These are phyloP conservation scores for Pyrus communis DNA, from an alignment of 306 rosid species.

Conservation along the genomic window DNA sequence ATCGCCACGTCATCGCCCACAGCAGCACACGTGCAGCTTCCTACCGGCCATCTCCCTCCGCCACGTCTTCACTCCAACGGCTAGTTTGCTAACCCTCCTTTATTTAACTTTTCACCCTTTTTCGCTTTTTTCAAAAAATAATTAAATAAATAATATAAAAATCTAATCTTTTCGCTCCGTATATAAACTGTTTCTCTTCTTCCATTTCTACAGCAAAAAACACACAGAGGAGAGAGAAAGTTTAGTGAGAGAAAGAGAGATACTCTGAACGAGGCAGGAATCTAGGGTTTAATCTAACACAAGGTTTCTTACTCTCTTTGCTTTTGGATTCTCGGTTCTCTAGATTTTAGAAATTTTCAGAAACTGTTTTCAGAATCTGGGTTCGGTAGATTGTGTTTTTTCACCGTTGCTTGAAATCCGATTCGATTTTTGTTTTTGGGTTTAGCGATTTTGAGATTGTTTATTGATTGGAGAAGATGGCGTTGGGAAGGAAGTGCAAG, in stretches of 20 bases:
- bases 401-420: not conserved
- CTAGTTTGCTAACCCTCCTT: conserved; percentile 35
- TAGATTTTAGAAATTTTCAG: not conserved
- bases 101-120: not conserved
- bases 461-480: conserved; percentile 16
- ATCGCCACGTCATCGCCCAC: conserved; percentile 56
- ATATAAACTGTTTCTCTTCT: not conserved
- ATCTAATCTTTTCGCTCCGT: not conserved
- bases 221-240: not conserved
- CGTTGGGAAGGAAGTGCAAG: conserved; percentile 34
- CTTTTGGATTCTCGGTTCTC: not conserved
- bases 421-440: not conserved
- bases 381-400: not conserved
- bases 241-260: not conserved
- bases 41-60: not conserved
- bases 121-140: not conserved
- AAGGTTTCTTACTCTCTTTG: not conserved
- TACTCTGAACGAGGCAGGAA: not conserved
- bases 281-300: not conserved
- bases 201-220: not conserved
- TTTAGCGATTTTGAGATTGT: not conserved
- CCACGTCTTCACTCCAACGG: conserved; percentile 72
- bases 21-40: not conserved
- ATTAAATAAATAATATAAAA: not conserved
- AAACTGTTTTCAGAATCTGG: not conserved